A percentile compares a stretch with the other conserved stretches of the same genome.
Conservation (phyloP, 139 green algal genomes). For the Chlorella vulgaris region DNA sequence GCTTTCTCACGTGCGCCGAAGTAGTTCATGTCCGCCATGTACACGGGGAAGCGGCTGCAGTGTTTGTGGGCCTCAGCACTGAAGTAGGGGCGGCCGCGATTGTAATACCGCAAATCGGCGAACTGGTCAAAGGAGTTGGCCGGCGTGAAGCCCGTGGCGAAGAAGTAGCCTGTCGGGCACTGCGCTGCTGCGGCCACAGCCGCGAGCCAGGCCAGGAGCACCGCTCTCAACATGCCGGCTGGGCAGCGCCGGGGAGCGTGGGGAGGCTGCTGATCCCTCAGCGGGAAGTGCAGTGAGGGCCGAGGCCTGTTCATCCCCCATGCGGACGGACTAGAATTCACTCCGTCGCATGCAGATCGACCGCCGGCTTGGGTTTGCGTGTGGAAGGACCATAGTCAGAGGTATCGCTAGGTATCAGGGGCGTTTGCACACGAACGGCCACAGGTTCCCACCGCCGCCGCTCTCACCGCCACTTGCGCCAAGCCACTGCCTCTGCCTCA, state of each 20-base stretch:
- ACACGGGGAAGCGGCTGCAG: neutral
- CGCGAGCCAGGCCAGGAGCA: neutral
- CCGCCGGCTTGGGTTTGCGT: too few relatives aligned
- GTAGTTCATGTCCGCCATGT: conserved; percentile 4
- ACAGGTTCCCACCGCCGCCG: too few relatives aligned
- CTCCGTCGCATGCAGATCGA: too few relatives aligned
- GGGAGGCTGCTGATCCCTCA: neutral
- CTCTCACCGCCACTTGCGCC: too few relatives aligned
- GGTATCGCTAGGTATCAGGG: too few relatives aligned
- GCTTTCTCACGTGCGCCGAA: conserved; percentile 5
- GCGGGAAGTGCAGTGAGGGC: too few relatives aligned
- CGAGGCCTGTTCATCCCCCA: too few relatives aligned
- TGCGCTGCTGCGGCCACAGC: neutral
- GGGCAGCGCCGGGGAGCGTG: neutral
- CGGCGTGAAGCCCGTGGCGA: neutral
- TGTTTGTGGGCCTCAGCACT: neutral
- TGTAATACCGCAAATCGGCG: neutral
- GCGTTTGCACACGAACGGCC: too few relatives aligned
- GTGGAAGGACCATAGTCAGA: too few relatives aligned
- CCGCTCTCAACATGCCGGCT: neutral
- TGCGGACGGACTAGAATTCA: too few relatives aligned
- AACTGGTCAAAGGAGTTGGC: neutral
- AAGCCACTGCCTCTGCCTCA: too few relatives aligned
- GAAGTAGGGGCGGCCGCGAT: neutral
- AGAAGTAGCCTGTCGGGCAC: neutral